These are phyloP conservation scores for Amylostereum chailletii DNA, from an alignment of 1,284 basidiomycete genomes.

Conservation along the genomic window DNA sequence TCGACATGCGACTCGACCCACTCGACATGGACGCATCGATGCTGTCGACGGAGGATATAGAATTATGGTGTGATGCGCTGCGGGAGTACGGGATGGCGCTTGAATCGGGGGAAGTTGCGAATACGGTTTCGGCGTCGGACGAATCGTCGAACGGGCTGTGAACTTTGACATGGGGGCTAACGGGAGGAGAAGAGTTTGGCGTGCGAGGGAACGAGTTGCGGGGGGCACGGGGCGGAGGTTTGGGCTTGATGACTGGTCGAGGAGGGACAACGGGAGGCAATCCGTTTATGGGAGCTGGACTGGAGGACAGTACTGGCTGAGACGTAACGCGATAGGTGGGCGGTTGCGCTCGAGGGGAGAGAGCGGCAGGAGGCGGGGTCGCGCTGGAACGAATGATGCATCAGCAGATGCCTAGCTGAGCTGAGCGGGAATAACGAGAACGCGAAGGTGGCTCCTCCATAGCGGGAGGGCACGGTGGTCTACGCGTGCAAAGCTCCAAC, in stretches of 20 bases:
- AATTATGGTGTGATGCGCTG: background rate
- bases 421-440: no score
- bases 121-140: slow-evolving; percentile 1
- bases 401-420: no score
- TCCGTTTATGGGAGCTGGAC: background rate
- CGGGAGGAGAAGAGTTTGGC: slow-evolving; percentile 1
- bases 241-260: background rate
- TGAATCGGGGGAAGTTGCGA: background rate
- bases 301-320: background rate
- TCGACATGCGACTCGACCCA: slow-evolving; percentile 1
- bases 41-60: background rate
- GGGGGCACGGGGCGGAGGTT: slow-evolving; percentile 12
- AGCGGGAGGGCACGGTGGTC: no score
- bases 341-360: background rate
- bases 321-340: slow-evolving; percentile 3
- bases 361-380: no score
- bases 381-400: no score
- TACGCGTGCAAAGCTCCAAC: no score
- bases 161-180: background rate
- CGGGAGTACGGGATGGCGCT: background rate
- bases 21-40: background rate
- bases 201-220: slow-evolving; percentile 10
- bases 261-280: slow-evolving; percentile 3
- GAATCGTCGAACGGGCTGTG: slow-evolving; percentile 3
- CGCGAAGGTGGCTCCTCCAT: no score